Evolutionary conservation across 495 filamentous ascomycete genomes (phyloP).

Genomic region (Astrothelium macrocarpum): DNA sequence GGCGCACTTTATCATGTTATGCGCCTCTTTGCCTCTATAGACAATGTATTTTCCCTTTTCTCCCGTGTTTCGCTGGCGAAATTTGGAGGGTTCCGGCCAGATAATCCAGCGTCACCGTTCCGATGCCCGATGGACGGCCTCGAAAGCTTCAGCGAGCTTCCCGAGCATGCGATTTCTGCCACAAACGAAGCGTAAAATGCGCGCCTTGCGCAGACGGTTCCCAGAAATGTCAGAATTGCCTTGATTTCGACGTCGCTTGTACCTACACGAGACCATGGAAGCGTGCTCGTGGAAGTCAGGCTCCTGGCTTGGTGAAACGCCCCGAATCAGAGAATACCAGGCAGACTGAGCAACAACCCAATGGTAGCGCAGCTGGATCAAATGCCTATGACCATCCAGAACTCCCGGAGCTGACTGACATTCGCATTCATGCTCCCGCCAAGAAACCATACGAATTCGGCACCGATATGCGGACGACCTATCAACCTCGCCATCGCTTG

Average conservation of each 20-base stretch:
- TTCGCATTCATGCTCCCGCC: background rate
- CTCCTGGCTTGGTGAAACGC: background rate
- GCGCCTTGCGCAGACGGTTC: background rate
- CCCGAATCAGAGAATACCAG: background rate
- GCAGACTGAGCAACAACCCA: background rate
- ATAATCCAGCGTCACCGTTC: background rate
- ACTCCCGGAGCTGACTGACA: background rate
- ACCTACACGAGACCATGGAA: constrained; percentile 3
- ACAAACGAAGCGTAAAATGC: background rate
- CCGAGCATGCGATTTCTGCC: background rate
- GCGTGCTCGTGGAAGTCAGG: background rate
- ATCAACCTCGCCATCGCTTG: too few relatives aligned
- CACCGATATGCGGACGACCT: background rate
- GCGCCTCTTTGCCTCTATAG: background rate
- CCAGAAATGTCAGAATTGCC: constrained; percentile 5
- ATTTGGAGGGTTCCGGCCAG: background rate
- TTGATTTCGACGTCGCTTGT: constrained; percentile 5
- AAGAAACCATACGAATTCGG: background rate
- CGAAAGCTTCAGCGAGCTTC: background rate
- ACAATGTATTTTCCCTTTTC: background rate
- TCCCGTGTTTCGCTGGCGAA: background rate
- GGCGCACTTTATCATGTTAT: background rate
- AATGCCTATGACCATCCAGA: background rate
- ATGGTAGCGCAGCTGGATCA: background rate
- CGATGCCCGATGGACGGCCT: background rate